Base-by-base conservation (phyloP, 1,284 basidiomycete species). In the Cryptococcus deneoformans region DNA sequence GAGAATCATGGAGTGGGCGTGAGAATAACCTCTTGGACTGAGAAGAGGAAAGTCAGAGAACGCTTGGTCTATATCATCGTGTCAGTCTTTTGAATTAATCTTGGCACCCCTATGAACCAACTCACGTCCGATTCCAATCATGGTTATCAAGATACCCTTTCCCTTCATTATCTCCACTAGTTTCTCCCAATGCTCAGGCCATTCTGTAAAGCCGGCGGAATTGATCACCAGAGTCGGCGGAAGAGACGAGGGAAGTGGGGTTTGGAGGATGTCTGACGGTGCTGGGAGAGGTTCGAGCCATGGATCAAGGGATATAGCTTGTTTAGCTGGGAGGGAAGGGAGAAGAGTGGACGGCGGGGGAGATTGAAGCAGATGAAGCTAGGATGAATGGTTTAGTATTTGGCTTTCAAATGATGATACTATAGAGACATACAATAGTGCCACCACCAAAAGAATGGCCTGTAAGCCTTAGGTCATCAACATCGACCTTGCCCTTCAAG, bases 391-490 rank as follows among this genome's bases (percentile, higher is more conserved):
- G 7, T n/a, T 44, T 10, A 44, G 43, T n/a, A 42, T 42, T 42
- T 42, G 40, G 3, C 11, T 12, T 11, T n/a, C 11, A 12, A n/a
- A 42, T 42, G 14, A 29, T 48, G 14, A 48, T 29, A 2, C 20
- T 20, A 12, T 9, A 47, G 10, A 11, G 9, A 79, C 84, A 66
- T 67, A 87, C 87, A 46, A 85, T 73, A 5, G 88, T 88, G 47
- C 86, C 86, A 20, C 86, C 88, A 20, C 88, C 89, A 66, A 90
- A 90, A 1, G 87, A 88, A 70, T 90, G 88, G 0, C 87, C 88
- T 0, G 83, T 79, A 34, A 89, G 78, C 10, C 79, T 70, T 8
- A 89, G 68, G 46, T 83, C 72, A 40, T 68, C 75, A 77, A 64
- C 76, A 72, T 63, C 66, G 36, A 79, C 77, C 16, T 53, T 66